Evolutionary conservation across 148 eudicot species (phyloP), one percentile per base, ranked within the genome.

Genomic region (Camellia lanceoleosa): DNA sequence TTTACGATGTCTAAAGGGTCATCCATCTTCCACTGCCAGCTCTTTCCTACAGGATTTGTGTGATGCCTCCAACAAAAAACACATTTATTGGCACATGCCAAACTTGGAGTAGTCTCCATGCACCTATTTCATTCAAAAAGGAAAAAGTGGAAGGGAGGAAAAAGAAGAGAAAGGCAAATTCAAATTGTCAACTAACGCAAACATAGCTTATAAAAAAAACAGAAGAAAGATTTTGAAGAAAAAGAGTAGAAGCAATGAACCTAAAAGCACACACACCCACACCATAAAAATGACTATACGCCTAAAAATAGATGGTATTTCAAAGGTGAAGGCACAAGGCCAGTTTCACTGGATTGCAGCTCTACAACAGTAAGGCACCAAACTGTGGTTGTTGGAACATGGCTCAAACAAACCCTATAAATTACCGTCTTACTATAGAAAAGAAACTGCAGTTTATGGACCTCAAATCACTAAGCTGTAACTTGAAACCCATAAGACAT

Each of bases 61-160:
- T 96, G 98, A 89, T 96, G 99, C 85, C 99, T 92, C 99, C 99
- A 96, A 78, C 99, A 96, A 68, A 96, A 96, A 16, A 96, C 99
- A 79, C 99, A 96, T 88, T 93, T 96, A 86, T 96, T 96, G 46
- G 99, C 99, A 90, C 99, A 96, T 42, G 99, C 98, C 78, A 96
- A 81, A 82, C 99, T 96, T 60, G 99, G 99, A 71, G 99, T 96
- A 58, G 99, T 85, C 89, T 96, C 99, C 99, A 96, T 96, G 85
- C 98, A 96, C 88, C 99, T 96, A 86, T 69, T 80, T 41, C 75
- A 75, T 51, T 42, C 60, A 65, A 44, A 71, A 30, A 58, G 30
- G 5, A 0, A 55, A 68, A 73, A 18, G 51, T 51, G 23, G 49
- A 46, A 19, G 5, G 49, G 13, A 44, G 18, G 55, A 64, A 30